These are phyloP conservation scores for Mucor lusitanicus DNA, from an alignment of 371 early-diverging fungal genomes.

Conservation along the genomic window DNA sequence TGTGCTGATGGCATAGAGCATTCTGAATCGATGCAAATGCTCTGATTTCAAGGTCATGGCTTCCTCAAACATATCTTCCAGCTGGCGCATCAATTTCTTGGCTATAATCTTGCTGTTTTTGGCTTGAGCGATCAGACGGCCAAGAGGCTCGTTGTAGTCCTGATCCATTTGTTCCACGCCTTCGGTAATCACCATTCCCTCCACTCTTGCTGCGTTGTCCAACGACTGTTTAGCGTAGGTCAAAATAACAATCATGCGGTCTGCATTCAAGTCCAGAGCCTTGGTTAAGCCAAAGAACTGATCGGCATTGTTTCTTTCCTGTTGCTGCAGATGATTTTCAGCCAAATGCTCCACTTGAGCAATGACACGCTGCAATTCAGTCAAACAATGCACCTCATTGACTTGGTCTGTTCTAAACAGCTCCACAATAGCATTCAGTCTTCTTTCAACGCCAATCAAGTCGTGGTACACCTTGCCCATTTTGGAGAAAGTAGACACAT, in stretches of 20 bases:
- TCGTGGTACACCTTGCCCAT: conserved; percentile 75
- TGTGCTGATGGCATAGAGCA: conserved; percentile 49
- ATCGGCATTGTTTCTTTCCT: conserved; percentile 42
- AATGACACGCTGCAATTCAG: conserved; percentile 66
- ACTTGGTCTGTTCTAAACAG: conserved; percentile 74
- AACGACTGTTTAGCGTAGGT: conserved; percentile 48
- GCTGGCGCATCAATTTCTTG: conserved; percentile 65
- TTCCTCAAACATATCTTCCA: conserved; percentile 67
- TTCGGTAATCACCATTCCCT: conserved; percentile 23
- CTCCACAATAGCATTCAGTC: conserved; percentile 71
- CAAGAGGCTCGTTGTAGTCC: conserved; percentile 63
- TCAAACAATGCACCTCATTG: conserved; percentile 58
- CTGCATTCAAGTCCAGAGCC: conserved; percentile 65
- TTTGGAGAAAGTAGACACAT: conserved; percentile 67
- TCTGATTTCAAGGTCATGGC: conserved; percentile 58
- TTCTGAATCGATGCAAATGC: conserved; percentile 52
- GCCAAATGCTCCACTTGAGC: conserved; percentile 70
- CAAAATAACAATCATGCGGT: conserved; percentile 66
- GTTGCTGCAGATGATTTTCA: conserved; percentile 56
- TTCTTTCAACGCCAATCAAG: conserved; percentile 68
- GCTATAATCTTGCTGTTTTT: conserved; percentile 65
- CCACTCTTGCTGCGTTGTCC: conserved; percentile 37
- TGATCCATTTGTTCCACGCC: conserved; percentile 34
- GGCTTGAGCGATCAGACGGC: conserved; percentile 55
- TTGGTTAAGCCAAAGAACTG: conserved; percentile 59